Evolutionary conservation across 768 basidiomycete genomes (phyloP).

Genomic region (Leccinum longicurvipes): DNA sequence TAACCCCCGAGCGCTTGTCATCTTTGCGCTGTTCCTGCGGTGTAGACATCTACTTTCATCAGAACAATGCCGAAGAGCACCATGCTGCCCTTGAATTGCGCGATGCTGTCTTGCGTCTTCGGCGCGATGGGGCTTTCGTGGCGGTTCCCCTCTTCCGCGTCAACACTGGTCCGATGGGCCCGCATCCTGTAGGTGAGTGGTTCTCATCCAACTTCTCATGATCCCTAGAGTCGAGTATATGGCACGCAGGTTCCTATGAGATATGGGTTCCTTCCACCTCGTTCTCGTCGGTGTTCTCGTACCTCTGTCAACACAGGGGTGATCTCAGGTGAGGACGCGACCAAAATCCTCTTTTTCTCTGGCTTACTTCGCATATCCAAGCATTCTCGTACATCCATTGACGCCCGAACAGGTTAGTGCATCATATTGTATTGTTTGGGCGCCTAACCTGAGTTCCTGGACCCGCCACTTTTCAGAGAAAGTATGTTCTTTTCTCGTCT

Average conservation of each 20-base stretch:
- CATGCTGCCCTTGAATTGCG: slow-evolving; percentile 64
- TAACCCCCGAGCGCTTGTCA: background rate
- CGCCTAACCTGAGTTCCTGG: background rate
- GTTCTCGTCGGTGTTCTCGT: slow-evolving; percentile 74
- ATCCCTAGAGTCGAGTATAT: background rate
- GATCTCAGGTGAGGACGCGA: slow-evolving; percentile 50
- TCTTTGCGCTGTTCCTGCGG: background rate
- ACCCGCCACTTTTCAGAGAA: slow-evolving; percentile 37
- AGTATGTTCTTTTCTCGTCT: slow-evolving; percentile 34
- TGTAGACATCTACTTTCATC: slow-evolving; percentile 77
- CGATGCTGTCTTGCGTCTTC: slow-evolving; percentile 66
- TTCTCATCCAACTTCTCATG: background rate
- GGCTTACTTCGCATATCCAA: slow-evolving; percentile 25
- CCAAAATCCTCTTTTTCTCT: background rate
- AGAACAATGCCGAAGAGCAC: slow-evolving; percentile 58
- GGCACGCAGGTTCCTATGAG: slow-evolving; percentile 67
- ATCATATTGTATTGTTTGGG: background rate
- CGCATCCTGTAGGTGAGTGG: slow-evolving; percentile 69
- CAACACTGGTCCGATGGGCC: slow-evolving; percentile 65
- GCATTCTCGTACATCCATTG: slow-evolving; percentile 71
- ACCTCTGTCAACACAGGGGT: slow-evolving; percentile 65
- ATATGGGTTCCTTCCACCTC: slow-evolving; percentile 78
- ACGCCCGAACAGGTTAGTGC: slow-evolving; percentile 63
- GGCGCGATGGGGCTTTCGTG: slow-evolving; percentile 74
- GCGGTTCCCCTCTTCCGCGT: slow-evolving; percentile 75